Evolutionary conservation across 2,329 filamentous ascomycete species (phyloP).

Genomic region (Akanthomyces dipterigenus): DNA sequence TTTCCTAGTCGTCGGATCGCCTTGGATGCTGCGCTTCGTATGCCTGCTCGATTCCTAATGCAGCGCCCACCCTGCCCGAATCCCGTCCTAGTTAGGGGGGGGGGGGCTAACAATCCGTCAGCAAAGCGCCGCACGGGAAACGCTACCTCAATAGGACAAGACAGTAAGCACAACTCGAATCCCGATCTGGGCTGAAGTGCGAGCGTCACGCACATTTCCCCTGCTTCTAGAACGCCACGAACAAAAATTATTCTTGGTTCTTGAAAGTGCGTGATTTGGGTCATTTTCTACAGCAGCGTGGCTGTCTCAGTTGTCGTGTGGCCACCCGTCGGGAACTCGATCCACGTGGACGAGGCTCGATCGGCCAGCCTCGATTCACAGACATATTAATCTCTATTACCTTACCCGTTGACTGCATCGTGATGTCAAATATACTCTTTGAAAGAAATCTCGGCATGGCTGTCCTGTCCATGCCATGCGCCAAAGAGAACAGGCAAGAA

Average conservation of each 20-base stretch:
- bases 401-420: background rate
- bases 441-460: background rate
- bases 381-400: background rate
- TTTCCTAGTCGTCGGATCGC: background rate
- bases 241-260: background rate
- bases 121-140: slow-evolving; percentile 8
- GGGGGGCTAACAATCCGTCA: background rate
- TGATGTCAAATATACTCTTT: background rate
- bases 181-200: background rate
- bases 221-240: slow-evolving; percentile 1
- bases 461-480: background rate
- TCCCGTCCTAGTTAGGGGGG: background rate
- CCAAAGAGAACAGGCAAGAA: background rate
- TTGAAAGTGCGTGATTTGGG: background rate
- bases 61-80: background rate
- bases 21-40: background rate
- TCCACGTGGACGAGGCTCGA: background rate
- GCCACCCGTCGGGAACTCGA: background rate
- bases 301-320: background rate
- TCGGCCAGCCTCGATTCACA: background rate
- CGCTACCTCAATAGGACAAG: slow-evolving; percentile 7
- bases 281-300: background rate
- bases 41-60: background rate
- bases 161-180: slow-evolving; percentile 10
- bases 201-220: background rate